Evolutionary conservation across 371 early-diverging fungal species (phyloP).

Genomic region (Homolaphlyctis polyrhiza): DNA sequence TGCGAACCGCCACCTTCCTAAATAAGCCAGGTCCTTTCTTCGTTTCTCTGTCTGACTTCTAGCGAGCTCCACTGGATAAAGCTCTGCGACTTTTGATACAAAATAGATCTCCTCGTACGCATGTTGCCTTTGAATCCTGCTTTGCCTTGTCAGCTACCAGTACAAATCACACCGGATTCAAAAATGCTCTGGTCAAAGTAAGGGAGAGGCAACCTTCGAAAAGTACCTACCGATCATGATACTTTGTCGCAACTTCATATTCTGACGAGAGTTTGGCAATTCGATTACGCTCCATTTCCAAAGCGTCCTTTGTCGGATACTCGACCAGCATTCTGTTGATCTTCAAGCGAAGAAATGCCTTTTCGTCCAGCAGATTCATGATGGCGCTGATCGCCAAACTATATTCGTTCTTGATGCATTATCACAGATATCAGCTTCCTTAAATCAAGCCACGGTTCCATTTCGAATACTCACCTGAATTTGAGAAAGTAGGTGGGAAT

Average conservation of each 20-base stretch:
- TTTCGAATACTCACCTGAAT: conserved; percentile 7
- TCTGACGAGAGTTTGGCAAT: neutral
- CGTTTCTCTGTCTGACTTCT: conserved; percentile 3
- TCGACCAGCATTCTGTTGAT: conserved; percentile 1
- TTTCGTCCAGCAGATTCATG: conserved; percentile 8
- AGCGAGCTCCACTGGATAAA: neutral
- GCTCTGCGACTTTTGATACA: neutral
- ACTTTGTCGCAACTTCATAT: neutral
- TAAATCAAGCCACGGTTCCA: neutral
- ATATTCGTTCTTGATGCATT: conserved; percentile 11
- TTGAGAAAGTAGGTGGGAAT: conserved; percentile 5
- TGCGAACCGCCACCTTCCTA: conserved; percentile 11
- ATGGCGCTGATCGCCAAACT: conserved; percentile 7
- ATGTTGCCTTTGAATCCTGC: neutral
- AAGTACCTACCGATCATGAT: neutral
- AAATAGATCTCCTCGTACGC: neutral
- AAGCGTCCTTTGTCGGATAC: neutral
- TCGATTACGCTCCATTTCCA: neutral
- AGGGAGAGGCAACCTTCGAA: neutral
- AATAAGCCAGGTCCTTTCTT: conserved; percentile 4
- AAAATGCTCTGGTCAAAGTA: no score
- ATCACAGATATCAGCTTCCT: neutral
- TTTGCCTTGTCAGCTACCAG: neutral
- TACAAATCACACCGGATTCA: neutral
- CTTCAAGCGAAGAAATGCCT: conserved; percentile 1